Evolutionary conservation across 164 flowering plant genomes (phyloP), one percentile per base, ranked within the genome.

Genomic region (Tetracentron sinense): DNA sequence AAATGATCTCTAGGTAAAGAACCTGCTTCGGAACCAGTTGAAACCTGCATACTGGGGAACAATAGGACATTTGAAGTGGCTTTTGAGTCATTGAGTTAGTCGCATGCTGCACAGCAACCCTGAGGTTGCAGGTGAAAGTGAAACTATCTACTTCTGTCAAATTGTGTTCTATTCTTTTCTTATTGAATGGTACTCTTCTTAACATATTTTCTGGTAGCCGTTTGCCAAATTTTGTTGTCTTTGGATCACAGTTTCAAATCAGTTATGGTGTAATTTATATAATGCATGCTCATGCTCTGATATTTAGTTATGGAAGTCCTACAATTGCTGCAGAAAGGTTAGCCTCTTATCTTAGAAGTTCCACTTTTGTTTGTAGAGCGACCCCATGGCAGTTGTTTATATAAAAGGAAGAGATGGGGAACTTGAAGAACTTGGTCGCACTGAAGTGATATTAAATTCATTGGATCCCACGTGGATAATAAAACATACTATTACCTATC

Each of bases 381-480:
- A 85, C 76, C 89, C 96, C 28, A 82, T 92, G 89, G 76, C 79
- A 59, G 86, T 89, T 65, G 27, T 84, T 56, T 89, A 81, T 69
- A 64, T 73, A 56, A 85, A 81, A 78, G 86, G 79, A 78, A 81
- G 62, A 63, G 89, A 92, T 74, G 94, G 96, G 63, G 56, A 73
- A 57, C 79, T 89, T 56, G 79, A 79, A 65, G 97, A 92, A 74
- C 77, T 87, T 74, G 82, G 79, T 51, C 92, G 96, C 16, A 84
- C 94, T 30, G 97, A 92, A 87, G 89, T 90, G 27, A 67, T 89
- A 44, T 72, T 81, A 35, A 85, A 89, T 74, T 83, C 96, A 33
- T 62, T 87, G 57, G 78, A 74, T 78, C 96, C 96, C 35, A 62
- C 70, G 66, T 92, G 97, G 97, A 85, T 84, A 55, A 72, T 70